Percentiles rank a stretch among this genome's conserved stretches.
phyloP scores from a whole-genome alignment of 805 yeast species.

The Candida boidinii region DNA sequence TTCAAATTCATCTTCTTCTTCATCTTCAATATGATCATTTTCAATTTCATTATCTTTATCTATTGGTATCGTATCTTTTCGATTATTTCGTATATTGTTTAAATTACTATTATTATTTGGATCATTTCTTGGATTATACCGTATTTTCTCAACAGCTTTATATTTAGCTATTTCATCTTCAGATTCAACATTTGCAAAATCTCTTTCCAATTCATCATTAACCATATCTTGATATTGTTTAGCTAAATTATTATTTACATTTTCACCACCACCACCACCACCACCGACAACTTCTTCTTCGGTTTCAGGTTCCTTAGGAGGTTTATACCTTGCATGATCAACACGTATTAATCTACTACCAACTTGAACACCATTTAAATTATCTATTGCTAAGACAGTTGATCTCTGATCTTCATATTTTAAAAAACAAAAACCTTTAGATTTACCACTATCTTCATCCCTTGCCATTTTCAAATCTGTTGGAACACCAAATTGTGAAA shows the following conservation, averaged over 20 bases:
- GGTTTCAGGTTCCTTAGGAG: constrained; percentile 19
- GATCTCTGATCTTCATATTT: constrained; percentile 79
- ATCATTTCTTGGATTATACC: neutral
- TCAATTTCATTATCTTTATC: neutral
- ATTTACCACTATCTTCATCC: constrained; percentile 55
- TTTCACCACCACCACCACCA: constrained; percentile 40
- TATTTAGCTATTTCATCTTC: constrained; percentile 9
- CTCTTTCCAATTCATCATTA: constrained; percentile 35
- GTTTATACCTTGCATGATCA: constrained; percentile 62
- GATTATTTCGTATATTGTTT: too few species aligned
- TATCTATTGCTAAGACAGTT: constrained; percentile 80
- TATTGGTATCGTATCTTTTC: too few species aligned
- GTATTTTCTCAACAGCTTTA: constrained; percentile 3
- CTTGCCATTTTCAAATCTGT: constrained; percentile 63
- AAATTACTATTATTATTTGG: too few species aligned
- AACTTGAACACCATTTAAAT: constrained; percentile 58
- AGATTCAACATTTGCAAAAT: constrained; percentile 35
- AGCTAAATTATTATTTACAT: too few species aligned
- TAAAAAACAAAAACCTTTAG: constrained; percentile 71
- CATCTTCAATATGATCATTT: constrained; percentile 4
- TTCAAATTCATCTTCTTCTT: constrained; percentile 22
- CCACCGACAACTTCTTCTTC: constrained; percentile 21
- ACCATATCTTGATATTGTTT: constrained; percentile 22
- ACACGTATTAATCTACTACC: constrained; percentile 48
- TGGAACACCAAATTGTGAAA: constrained; percentile 87